Evolutionary conservation across 2,329 filamentous ascomycete species (phyloP), one percentile per base, ranked within the genome.

Genomic region (Paecilomyces niveus): DNA sequence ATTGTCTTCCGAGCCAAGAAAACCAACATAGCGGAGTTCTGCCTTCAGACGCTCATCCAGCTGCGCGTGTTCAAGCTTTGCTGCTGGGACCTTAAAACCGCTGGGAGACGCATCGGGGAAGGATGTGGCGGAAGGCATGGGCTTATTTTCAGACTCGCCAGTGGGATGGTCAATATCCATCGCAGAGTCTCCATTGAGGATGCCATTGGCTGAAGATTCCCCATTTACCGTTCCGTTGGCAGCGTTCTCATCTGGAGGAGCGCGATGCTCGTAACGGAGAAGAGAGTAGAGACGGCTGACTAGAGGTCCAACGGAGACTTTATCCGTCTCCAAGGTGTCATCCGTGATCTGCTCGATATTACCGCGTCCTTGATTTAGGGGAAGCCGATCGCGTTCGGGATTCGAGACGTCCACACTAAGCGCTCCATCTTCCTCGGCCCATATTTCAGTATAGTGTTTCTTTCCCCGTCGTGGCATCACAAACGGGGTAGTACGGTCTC

Each of bases 31-130:
- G 13, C 89, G 87, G 18, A 99, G 83, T 71, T 99, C 94, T 67
- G 92, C 89, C 75, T 96, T 90, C 55, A 96, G 84, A 53, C 94
- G 90, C 69, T 96, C 90, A 67, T 99, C 94, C 21, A 97, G 85
- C 68, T 92, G 88, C 2, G 84, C 82, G 70, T 96, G 95, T 69
- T 97, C 92, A 6, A 95, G 81, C 65, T 90, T 92, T 1, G 89
- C 85, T 1, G 83, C 85, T 0, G 88, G 85, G 58, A 90, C 89
- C 74, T 91, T 93, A 86, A 90, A 94, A 5, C 85, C 81, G 64
- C 89, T 89, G 3, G 86, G 84, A 4, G 84, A 83, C 2, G 89
- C 89, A 63, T 95, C 91, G 0, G 88, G 81, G 79, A 97, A 91
- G 62, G 83, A 87, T 0, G 92, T 86, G 13, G 92, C 91, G 0